Conservation (phyloP, 164 flowering plant species). For the Magnolia kwangsiensis region DNA sequence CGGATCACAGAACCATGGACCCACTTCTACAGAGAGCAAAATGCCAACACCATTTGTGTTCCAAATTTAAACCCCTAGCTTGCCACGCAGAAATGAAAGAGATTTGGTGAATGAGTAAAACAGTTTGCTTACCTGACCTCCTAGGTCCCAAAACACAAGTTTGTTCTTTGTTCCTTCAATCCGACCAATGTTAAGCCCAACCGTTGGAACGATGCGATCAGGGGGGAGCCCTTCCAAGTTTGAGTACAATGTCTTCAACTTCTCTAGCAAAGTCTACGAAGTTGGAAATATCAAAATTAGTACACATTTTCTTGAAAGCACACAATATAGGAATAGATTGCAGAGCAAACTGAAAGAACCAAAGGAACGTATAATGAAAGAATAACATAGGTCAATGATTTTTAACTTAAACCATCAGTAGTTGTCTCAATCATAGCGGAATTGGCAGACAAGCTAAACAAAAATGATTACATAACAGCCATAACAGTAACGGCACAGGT, state of each 20-base stretch:
- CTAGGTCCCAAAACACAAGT: constrained; percentile 97
- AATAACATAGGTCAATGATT: too few species aligned
- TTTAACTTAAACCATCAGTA: too few species aligned
- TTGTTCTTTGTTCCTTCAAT: constrained; percentile 76
- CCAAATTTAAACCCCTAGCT: background rate
- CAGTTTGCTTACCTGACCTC: constrained; percentile 78
- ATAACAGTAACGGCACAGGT: too few species aligned
- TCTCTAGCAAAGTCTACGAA: constrained; percentile 83
- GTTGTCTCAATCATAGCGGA: too few species aligned
- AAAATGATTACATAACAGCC: too few species aligned
- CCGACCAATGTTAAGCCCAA: constrained; percentile 95
- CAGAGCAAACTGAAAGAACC: background rate
- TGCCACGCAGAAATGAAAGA: background rate
- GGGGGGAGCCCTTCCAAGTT: constrained; percentile 91
- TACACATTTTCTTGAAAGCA: background rate
- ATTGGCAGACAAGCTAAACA: too few species aligned
- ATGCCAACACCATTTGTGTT: background rate
- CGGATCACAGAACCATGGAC: background rate
- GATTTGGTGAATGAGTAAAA: background rate
- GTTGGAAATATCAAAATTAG: constrained; percentile 4
- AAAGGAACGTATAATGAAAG: too few species aligned
- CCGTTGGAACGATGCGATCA: constrained; percentile 96
- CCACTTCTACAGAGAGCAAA: background rate
- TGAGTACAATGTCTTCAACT: constrained; percentile 75
- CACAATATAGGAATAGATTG: background rate